Evolutionary conservation across 192 early-diverging fungal genomes (phyloP), one percentile per base, ranked within the genome.

Genomic region (Paraglomus occultum): DNA sequence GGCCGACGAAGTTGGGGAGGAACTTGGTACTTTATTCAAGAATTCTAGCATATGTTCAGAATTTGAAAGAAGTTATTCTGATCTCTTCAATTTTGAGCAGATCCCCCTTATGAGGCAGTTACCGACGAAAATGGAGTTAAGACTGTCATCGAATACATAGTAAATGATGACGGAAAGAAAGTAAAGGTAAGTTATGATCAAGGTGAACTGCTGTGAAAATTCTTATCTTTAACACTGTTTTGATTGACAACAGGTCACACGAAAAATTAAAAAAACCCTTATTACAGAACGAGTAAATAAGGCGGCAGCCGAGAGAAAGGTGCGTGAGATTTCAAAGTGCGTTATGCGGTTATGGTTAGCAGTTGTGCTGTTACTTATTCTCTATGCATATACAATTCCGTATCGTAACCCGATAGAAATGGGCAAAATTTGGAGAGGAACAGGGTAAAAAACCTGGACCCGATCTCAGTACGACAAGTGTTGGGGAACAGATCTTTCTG

Each of bases 401-500:
- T n/a, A n/a, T n/a, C n/a, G n/a, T n/a, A 40, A 3, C 20, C 12
- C 45, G 39, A 42, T 54, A 85, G 82, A 92, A 92, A 67, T 90
- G 87, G 89, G 82, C 83, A 54, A 99, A 99, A 83, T 99, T 96
- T 80, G 97, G 97, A 43, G 91, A 88, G 48, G 93, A 92, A 70
- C 73, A 80, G 31, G 88, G 88, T 49, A 83, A 93, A 39, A 78
- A 82, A 14, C 80, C 89, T 4, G 97, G 95, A 11, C 94, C 94
- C 38, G 91, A 98, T 82, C 73, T 90, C 18, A 86, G 90, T 70
- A 92, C 95, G 2, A 99, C 97, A 10, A 91, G 83, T 10, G 79
- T 92, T 70, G 93, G 92, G 55, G 95, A 98, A 76, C 89, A 88
- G 51, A 90, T 99, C 17, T 80, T 75, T 73, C 79, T 99, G 64